Base-by-base conservation (phyloP, 371 early-diverging fungal species). In the Mortierella sp. region DNA sequence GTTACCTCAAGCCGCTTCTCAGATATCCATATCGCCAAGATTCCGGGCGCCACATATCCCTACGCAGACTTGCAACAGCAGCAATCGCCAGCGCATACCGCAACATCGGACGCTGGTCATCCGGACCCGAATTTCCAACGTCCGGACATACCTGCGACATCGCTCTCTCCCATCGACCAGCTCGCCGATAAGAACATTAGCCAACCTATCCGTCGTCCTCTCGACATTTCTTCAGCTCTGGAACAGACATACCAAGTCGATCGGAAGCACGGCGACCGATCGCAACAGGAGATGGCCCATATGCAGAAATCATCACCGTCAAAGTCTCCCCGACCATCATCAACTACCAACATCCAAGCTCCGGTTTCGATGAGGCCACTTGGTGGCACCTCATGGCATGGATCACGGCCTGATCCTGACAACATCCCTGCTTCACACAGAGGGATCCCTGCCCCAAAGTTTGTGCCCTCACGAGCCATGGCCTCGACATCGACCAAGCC, bases 381-480 rank as follows among this genome's bases (percentile, higher is more conserved):
- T 19, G 21, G 34, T 21, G 64, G 64, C 24, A 64, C 72, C n/a
- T 77, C 75, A 19, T 82, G 82, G 82, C 74, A 64, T 0, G 82
- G 82, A 24, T 75, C 67, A 14, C 74, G 78, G 10, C 82, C 82
- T 8, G 75, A 64, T 13, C 59, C 78, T 11, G 82, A 71, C 8
- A 82, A 72, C 70, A 57, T 69, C 2, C 78, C 78, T 24, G 57
- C 78, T 55, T 61, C 71, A 14, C 67, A 46, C 69, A 24, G 19
- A 40, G 8, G 48, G 59, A 21, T 40, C 6, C 59, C 48, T 34
- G 59, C 50, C 48, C 50, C 21, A 8, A 57, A 40, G 37, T 8
- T 16, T 24, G 26, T 55, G 57, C 14, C 40, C 51, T 8, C 26
- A 31, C 40, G n/a, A 26, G 21, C 26, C 64, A 37, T 28, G 24